phyloP scores from a whole-genome alignment of 495 filamentous ascomycete genomes.

The Lophiostoma macrostomum region DNA sequence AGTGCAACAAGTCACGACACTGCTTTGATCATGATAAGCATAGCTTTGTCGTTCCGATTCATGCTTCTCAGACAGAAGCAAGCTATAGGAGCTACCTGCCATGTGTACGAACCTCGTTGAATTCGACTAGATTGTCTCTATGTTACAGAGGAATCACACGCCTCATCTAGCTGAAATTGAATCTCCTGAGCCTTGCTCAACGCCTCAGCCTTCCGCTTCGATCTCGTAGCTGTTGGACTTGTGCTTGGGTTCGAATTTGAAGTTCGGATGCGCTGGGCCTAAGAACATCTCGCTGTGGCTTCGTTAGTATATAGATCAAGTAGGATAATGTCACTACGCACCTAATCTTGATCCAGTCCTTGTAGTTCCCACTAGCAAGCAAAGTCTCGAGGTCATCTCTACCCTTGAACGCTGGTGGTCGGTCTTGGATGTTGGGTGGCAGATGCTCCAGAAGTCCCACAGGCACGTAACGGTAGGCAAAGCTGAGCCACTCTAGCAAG shows the following conservation, averaged over 20 bases:
- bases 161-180: too few relatives aligned
- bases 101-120: too few relatives aligned
- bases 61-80: too few relatives aligned
- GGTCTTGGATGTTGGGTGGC: slow-evolving; percentile 80
- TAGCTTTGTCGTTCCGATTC: too few relatives aligned
- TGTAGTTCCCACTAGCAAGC: slow-evolving; percentile 81
- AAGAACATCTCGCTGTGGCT: slow-evolving; percentile 87
- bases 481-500: slow-evolving; percentile 91
- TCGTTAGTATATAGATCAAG: slow-evolving; percentile 14
- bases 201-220: slow-evolving; percentile 60
- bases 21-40: too few relatives aligned
- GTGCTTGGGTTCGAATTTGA: slow-evolving; percentile 97
- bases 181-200: too few relatives aligned
- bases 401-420: slow-evolving; percentile 77
- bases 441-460: slow-evolving; percentile 82
- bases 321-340: slow-evolving; percentile 45
- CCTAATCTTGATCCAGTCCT: slow-evolving; percentile 99
- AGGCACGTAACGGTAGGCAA: slow-evolving; percentile 85
- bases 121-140: too few relatives aligned
- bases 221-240: slow-evolving; percentile 81
- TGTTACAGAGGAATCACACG: too few relatives aligned
- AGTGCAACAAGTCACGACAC: too few relatives aligned
- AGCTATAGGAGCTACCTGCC: too few relatives aligned
- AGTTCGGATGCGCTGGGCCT: slow-evolving; percentile 81
- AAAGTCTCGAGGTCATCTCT: slow-evolving; percentile 89